Percentiles rank a stretch among this genome's conserved stretches.
phyloP scores from a whole-genome alignment of 768 basidiomycete genomes.

The Tylopilus rubrobrunneus region DNA sequence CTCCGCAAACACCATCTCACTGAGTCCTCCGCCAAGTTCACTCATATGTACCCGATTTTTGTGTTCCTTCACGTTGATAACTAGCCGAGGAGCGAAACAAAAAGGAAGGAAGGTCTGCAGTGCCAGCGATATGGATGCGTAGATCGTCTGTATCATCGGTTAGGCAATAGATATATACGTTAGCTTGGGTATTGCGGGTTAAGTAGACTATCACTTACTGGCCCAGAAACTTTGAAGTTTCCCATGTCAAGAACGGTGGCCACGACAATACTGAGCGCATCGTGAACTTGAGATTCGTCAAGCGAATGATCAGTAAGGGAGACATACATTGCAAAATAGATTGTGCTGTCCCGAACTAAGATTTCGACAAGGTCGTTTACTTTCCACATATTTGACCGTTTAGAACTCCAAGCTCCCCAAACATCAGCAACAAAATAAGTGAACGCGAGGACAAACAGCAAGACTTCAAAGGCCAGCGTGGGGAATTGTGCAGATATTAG shows the following conservation, averaged over 20 bases:
- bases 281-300: background rate
- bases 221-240: background rate
- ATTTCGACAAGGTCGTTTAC: conserved; percentile 9
- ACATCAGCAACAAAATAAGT: conserved; percentile 5
- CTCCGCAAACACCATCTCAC: background rate
- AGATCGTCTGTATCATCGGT: conserved; percentile 2
- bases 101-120: conserved; percentile 15
- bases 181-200: background rate
- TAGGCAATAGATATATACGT: background rate
- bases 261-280: conserved; percentile 1
- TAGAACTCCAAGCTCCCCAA: conserved; percentile 2
- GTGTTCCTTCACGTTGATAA: conserved; percentile 13
- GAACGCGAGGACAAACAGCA: conserved; percentile 15
- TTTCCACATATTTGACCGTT: background rate
- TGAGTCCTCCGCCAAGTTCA: background rate
- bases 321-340: conserved; percentile 20
- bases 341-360: conserved; percentile 16
- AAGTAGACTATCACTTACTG: background rate
- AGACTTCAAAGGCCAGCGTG: conserved; percentile 11
- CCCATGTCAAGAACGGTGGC: conserved; percentile 4
- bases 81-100: conserved; percentile 17
- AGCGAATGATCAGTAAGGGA: background rate
- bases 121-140: conserved; percentile 9
- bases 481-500: conserved; percentile 6
- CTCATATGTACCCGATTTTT: conserved; percentile 12